Evolutionary conservation across 2,329 filamentous ascomycete genomes (phyloP).

Genomic region (Lachnum nothofagi): DNA sequence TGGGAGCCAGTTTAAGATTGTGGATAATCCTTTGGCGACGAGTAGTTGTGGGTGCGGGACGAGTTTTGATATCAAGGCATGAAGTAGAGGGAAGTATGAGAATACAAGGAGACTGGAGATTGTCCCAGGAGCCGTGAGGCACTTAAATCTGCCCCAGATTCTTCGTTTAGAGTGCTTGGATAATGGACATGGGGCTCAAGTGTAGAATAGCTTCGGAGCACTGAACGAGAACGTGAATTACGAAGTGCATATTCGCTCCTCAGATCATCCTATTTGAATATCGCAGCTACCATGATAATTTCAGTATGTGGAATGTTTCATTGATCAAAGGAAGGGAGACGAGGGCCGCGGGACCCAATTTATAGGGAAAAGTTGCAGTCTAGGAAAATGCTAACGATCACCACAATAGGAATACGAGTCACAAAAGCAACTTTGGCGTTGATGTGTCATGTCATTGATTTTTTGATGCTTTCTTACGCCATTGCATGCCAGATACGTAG

Average conservation of each 20-base stretch:
- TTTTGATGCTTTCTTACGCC: slow-evolving; percentile 25
- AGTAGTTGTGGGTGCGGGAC: slow-evolving; percentile 97
- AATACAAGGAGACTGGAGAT: not conserved
- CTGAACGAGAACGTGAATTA: too few relatives aligned
- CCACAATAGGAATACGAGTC: slow-evolving; percentile 6
- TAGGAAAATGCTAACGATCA: not conserved
- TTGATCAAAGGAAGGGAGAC: too few relatives aligned
- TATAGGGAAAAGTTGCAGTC: too few relatives aligned
- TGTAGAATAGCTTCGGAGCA: too few relatives aligned
- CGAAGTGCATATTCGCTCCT: too few relatives aligned
- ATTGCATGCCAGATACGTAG: slow-evolving; percentile 18
- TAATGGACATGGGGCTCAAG: too few relatives aligned
- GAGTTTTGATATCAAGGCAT: slow-evolving; percentile 87
- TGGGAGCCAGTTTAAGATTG: slow-evolving; percentile 90
- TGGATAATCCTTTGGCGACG: slow-evolving; percentile 83
- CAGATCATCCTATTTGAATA: too few relatives aligned
- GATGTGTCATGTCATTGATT: slow-evolving; percentile 14
- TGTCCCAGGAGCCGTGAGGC: not conserved
- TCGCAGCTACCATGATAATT: too few relatives aligned
- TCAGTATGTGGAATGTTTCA: too few relatives aligned
- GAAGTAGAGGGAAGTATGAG: slow-evolving; percentile 15
- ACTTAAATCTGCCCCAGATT: too few relatives aligned
- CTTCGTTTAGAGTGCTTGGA: too few relatives aligned
- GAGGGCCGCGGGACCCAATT: too few relatives aligned
- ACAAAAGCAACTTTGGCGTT: not conserved